Base-by-base conservation (phyloP, 2,329 filamentous ascomycete species). In the Boeremia lycopersici region DNA sequence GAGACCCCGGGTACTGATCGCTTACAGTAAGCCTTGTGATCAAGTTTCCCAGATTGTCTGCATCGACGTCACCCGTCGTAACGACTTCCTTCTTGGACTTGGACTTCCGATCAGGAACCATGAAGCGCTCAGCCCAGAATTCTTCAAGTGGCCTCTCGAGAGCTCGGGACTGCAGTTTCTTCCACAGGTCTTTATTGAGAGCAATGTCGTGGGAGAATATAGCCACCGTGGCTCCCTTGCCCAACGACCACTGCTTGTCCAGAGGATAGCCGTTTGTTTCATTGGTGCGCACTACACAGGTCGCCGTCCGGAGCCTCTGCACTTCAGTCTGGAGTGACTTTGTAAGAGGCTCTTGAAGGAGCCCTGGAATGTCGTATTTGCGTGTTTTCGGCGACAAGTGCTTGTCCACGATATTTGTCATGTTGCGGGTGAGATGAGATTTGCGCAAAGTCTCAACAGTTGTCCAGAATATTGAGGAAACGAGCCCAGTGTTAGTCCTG, bases 41-140 rank as follows among this genome's bases (percentile, higher is more conserved):
- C 57, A 47, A 63, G 62, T 23, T 31, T 44, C 11, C 60, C 50
- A 39, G 34, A 35, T 40, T 48, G 35, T 11, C 55, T 13, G 9
- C 34, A 29, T 19, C 41, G 28, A 12, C 34, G 28, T 25, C 25
- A 6, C 44, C 43, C 39, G 29, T 44, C 29, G 30, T 29, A 30
- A 48, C 36, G 28, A 29, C 23, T 12, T 46, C 33, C 19, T 30
- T 46, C 31, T 36, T 15, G 38, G 38, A 15, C 9, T 34, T 30
- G 13, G 34, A 19, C 4, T 45, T 49, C 10, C 53, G 58, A 2
- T 59, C 55, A 0, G 60, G 40, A 11, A 59, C 17, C 2, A 66
- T 38, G 38, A 72, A 73, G 0, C 69, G 59, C 44, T 69, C 68
- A 8, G 66, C 55, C 62, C 66, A 71, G 35, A 69, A 72, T 8